Conservation (phyloP, 2,329 filamentous ascomycete genomes). For the Sordariomycetes sp. region DNA sequence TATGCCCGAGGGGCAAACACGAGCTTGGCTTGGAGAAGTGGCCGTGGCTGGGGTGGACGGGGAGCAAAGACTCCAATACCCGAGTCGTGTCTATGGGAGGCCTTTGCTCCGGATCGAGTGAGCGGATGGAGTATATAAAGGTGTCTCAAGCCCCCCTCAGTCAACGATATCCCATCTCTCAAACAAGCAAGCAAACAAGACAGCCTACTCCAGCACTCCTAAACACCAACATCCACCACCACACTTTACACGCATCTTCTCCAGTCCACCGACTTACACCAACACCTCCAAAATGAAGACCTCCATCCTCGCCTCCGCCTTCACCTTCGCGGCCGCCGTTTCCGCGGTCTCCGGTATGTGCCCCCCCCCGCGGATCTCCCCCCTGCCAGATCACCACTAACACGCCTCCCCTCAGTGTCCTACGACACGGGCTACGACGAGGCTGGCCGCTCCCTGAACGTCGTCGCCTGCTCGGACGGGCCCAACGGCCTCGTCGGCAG, state of each 20-base stretch:
- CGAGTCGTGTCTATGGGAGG: not conserved
- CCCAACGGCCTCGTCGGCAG: constrained; percentile 53
- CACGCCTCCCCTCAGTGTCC: constrained; percentile 36
- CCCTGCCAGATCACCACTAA: not conserved
- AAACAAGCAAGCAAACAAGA: not conserved
- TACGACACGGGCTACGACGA: constrained; percentile 67
- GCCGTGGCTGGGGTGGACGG: not conserved
- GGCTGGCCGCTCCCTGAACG: constrained; percentile 37
- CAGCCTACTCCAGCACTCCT: not conserved
- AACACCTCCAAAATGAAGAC: constrained; percentile 28
- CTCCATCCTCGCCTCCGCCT: constrained; percentile 25
- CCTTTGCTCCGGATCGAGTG: not conserved
- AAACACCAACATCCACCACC: not conserved
- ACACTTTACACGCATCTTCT: not conserved
- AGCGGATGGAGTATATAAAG: not conserved
- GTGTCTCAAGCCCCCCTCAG: not conserved
- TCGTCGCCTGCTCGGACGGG: constrained; percentile 58
- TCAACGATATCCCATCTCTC: not conserved
- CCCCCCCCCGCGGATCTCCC: not conserved
- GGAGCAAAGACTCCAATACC: not conserved
- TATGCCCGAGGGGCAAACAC: too few relatives aligned
- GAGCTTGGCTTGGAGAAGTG: too few relatives aligned
- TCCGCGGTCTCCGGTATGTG: constrained; percentile 22
- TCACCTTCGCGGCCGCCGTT: constrained; percentile 26
- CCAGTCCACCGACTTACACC: not conserved